Base-by-base conservation (phyloP, 2,329 filamentous ascomycete genomes). In the Fusarium torulosum region DNA sequence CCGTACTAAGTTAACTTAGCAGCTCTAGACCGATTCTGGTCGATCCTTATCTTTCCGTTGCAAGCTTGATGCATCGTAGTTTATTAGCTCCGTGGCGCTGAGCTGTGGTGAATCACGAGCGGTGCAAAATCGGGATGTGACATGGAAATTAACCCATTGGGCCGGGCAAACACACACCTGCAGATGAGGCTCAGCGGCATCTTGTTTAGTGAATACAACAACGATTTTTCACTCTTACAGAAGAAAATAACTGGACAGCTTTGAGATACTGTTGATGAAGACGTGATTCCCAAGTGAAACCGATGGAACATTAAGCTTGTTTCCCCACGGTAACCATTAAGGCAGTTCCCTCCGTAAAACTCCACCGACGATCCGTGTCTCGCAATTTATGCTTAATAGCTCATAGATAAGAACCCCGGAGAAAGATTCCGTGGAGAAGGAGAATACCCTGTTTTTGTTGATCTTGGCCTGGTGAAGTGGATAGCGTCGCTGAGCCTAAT, bases 321-420 rank as follows among this genome's bases (percentile, higher is more conserved):
- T 63, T 61, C 59, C 56, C 47, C 56, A 21, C 21, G 13, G 31
- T 23, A n/a, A 21, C 19, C 23, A 40, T 42, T 43, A 38, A 25
- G 38, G 44, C 20, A 44, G 40, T 31, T 42, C 17, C 31, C 40
- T 23, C 56, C 59, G 37, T 55, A 27, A 11, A 8, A 27, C 52
- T 59, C 60, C 60, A 63, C 59, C 42, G 51, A 21, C 37, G 52
- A 63, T 63, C 59, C 14, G 37, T 2, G 21, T 9, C 31, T 20
- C 23, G 37, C 35, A 38, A 63, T 42, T 63, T 63, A 63, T 63
- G 60, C 59, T 63, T 63, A 63, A 51, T 63, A 46, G 40, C 59
- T 63, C 59, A 63, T 27, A 59, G 60, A 63, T 63, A 63, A 63
- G 58, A 29, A 40, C 17, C 27, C 33, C 41, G 33, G 54, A n/a